Evolutionary conservation across 2,329 filamentous ascomycete genomes (phyloP).

Genomic region (Claviceps fusiformis): DNA sequence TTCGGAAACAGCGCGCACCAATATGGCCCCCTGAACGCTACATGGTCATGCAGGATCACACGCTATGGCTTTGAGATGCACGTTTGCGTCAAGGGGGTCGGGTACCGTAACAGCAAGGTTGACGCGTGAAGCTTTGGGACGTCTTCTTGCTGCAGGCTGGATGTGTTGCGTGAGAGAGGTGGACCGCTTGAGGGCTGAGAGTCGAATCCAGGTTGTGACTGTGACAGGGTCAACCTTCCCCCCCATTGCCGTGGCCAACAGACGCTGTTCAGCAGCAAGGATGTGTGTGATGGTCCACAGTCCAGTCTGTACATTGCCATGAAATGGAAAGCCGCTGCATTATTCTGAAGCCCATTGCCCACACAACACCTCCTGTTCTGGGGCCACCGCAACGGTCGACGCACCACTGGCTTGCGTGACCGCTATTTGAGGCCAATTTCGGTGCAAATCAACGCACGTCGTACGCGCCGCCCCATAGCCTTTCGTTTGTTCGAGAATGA

Average conservation of each 20-base stretch:
- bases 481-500: background rate
- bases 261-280: background rate
- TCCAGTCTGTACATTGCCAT: background rate
- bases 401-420: background rate
- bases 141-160: conserved; percentile 2
- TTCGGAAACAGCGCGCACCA: background rate
- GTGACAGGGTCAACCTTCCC: conserved; percentile 5
- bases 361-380: too few species aligned
- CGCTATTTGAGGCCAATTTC: background rate
- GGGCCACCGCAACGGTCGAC: background rate
- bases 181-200: conserved; percentile 1
- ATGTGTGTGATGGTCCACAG: background rate
- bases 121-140: conserved; percentile 4
- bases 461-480: background rate
- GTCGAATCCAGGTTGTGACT: background rate
- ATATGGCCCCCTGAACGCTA: background rate
- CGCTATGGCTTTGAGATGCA: conserved; percentile 1
- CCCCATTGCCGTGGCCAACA: background rate
- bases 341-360: background rate
- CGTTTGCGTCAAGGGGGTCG: background rate
- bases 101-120: conserved; percentile 4
- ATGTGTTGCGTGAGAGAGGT: conserved; percentile 2
- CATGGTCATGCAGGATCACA: conserved; percentile 1
- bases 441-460: background rate
- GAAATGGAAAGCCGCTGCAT: background rate